phyloP scores from a whole-genome alignment of 371 early-diverging fungal genomes.

The Phascolomyces articulosus region DNA sequence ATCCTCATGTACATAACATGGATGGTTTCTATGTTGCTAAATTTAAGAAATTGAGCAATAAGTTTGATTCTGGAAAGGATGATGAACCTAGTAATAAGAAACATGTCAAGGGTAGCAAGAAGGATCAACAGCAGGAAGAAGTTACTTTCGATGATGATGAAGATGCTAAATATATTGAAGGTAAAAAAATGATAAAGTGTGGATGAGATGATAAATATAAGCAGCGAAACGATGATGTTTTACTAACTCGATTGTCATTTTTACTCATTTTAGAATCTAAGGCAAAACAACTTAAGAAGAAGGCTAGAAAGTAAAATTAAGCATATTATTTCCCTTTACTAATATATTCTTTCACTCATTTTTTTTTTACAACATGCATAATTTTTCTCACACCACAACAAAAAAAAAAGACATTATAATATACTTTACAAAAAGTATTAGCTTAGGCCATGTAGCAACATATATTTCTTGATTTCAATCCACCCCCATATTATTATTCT shows the following conservation, averaged over 20 bases:
- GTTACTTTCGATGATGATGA: constrained; percentile 71
- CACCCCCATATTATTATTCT: not conserved
- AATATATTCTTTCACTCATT: not conserved
- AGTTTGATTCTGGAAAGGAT: constrained; percentile 51
- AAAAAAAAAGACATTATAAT: not conserved
- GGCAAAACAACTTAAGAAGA: constrained; percentile 30
- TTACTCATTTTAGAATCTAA: constrained; percentile 24
- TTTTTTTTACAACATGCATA: not conserved
- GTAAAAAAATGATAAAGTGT: constrained; percentile 22
- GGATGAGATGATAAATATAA: too few relatives aligned
- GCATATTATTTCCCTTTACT: not conserved
- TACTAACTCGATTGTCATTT: not conserved
- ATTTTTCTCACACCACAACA: not conserved
- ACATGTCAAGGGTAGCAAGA: constrained; percentile 15
- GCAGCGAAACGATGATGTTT: too few relatives aligned
- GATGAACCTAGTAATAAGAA: constrained; percentile 22
- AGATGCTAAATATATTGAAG: constrained; percentile 66
- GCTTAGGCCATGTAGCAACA: not conserved
- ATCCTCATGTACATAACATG: constrained; percentile 99
- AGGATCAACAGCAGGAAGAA: constrained; percentile 23
- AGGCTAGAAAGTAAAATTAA: constrained; percentile 11
- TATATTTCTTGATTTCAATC: not conserved
- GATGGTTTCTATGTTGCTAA: constrained; percentile 99
- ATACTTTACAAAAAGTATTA: too few relatives aligned
- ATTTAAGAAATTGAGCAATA: constrained; percentile 88